Conservation (phyloP, 1,284 basidiomycete genomes). For the Pseudozyma thailandica region DNA sequence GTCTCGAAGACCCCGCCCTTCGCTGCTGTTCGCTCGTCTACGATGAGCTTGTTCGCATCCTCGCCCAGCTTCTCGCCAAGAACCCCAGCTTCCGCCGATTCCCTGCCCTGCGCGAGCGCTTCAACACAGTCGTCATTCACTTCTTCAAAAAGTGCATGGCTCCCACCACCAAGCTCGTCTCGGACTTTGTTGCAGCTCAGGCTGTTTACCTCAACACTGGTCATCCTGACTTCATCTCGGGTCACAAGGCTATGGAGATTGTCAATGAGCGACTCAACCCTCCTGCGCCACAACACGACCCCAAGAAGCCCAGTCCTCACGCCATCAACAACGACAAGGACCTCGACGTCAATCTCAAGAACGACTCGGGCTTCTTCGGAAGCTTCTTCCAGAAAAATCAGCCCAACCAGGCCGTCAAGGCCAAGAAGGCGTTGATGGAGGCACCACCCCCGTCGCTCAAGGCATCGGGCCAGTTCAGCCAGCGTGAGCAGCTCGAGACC, state of each 20-base stretch:
- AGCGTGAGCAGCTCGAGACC: slow-evolving; percentile 96
- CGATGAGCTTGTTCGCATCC: slow-evolving; percentile 98
- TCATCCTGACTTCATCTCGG: slow-evolving; percentile 89
- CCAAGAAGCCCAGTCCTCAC: slow-evolving; percentile 68
- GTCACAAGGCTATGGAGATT: slow-evolving; percentile 93
- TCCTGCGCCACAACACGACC: slow-evolving; percentile 50
- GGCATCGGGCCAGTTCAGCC: slow-evolving; percentile 90
- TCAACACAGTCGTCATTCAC: slow-evolving; percentile 95
- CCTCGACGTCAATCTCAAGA: slow-evolving; percentile 87
- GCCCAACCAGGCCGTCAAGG: slow-evolving; percentile 71
- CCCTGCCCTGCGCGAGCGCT: slow-evolving; percentile 88
- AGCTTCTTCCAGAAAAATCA: slow-evolving; percentile 86
- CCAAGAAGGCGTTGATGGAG: slow-evolving; percentile 80
- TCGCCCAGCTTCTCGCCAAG: slow-evolving; percentile 95
- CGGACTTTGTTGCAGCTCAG: slow-evolving; percentile 94
- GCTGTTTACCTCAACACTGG: slow-evolving; percentile 99
- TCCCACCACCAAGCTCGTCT: slow-evolving; percentile 94
- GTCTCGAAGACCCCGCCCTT: slow-evolving; percentile 90
- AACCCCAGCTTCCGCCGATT: slow-evolving; percentile 91
- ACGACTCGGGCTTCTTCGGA: slow-evolving; percentile 87
- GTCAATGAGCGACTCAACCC: slow-evolving; percentile 83
- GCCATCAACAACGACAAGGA: slow-evolving; percentile 91
- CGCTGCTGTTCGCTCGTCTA: slow-evolving; percentile 98
- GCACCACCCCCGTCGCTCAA: slow-evolving; percentile 88
- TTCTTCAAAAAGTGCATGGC: slow-evolving; percentile 92